Percentiles rank a stretch among this genome's conserved stretches.
Conservation (phyloP, 768 basidiomycete genomes). For the Dentipellis sp. region DNA sequence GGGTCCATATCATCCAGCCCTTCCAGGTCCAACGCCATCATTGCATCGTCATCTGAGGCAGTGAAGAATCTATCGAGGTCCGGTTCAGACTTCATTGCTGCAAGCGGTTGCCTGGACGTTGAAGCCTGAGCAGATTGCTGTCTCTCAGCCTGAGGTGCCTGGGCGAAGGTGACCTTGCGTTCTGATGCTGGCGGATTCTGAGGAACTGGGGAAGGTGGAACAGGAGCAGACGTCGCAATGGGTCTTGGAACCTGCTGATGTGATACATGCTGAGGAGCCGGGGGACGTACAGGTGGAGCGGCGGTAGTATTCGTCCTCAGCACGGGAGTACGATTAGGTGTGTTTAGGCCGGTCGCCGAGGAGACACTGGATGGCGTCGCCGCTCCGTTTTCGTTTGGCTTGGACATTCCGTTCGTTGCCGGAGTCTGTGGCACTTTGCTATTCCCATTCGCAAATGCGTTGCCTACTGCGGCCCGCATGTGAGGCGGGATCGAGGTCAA, state of each 20-base stretch:
- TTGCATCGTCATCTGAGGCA: slow-evolving; percentile 55
- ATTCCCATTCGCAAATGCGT: slow-evolving; percentile 11
- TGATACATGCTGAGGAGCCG: not conserved
- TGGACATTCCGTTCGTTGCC: slow-evolving; percentile 1
- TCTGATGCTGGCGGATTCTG: not conserved
- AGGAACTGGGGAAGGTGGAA: not conserved
- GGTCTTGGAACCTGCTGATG: not conserved
- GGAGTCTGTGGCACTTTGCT: slow-evolving; percentile 7
- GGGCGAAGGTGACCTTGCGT: not conserved
- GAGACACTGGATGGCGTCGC: not conserved
- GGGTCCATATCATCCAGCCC: slow-evolving; percentile 23
- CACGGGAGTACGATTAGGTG: not conserved
- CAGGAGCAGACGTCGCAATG: not conserved
- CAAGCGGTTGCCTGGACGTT: not conserved
- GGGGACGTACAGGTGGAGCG: not conserved
- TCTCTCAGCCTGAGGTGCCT: not conserved
- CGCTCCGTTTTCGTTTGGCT: not conserved
- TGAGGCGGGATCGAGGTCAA: slow-evolving; percentile 32
- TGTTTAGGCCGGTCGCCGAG: not conserved
- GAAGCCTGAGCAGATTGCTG: not conserved
- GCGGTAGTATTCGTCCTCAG: not conserved
- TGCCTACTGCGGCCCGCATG: slow-evolving; percentile 22
- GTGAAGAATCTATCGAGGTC: slow-evolving; percentile 38
- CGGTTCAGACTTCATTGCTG: slow-evolving; percentile 1
- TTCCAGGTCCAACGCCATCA: slow-evolving; percentile 46